Evolutionary conservation across 2,329 filamentous ascomycete species (phyloP).

Genomic region (Aspergillus sp.): DNA sequence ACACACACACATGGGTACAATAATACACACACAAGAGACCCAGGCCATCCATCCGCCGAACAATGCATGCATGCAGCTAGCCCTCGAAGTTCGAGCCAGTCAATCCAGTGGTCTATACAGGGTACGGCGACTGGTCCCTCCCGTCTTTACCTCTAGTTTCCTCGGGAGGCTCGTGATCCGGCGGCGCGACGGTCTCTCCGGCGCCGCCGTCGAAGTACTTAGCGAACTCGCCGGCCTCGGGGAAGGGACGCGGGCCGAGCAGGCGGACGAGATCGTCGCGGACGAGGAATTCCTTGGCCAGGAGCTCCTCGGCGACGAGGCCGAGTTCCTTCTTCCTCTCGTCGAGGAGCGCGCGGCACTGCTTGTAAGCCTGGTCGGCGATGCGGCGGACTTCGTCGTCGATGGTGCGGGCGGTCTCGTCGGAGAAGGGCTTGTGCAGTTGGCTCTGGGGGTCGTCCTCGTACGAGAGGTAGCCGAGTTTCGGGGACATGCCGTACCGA

Average conservation of each 20-base stretch:
- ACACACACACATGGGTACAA: too few species aligned
- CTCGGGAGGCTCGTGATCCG: conserved; percentile 28
- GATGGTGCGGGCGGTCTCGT: conserved; percentile 85
- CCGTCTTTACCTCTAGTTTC: conserved; percentile 35
- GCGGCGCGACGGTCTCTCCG: conserved; percentile 46
- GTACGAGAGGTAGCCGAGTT: conserved; percentile 88
- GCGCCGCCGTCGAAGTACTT: conserved; percentile 71
- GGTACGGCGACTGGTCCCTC: conserved; percentile 24
- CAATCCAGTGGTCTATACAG: conserved; percentile 12
- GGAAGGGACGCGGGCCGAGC: conserved; percentile 73
- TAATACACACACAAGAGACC: too few species aligned
- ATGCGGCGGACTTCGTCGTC: conserved; percentile 86
- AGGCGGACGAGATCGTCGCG: conserved; percentile 88
- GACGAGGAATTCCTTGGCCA: conserved; percentile 82
- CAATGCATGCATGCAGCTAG: conserved; percentile 1
- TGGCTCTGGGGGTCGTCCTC: conserved; percentile 65
- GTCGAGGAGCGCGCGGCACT: conserved; percentile 72
- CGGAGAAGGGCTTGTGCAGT: conserved; percentile 89
- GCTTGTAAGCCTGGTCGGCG: conserved; percentile 82
- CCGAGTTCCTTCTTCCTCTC: conserved; percentile 85
- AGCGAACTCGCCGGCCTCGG: conserved; percentile 77
- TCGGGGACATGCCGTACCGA: conserved; percentile 97
- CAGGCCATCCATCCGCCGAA: background rate
- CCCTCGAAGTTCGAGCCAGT: conserved; percentile 2
- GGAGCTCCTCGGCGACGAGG: conserved; percentile 81